These are phyloP conservation scores for Amyloporia xantha DNA, from an alignment of 768 basidiomycete species.

Conservation along the genomic window DNA sequence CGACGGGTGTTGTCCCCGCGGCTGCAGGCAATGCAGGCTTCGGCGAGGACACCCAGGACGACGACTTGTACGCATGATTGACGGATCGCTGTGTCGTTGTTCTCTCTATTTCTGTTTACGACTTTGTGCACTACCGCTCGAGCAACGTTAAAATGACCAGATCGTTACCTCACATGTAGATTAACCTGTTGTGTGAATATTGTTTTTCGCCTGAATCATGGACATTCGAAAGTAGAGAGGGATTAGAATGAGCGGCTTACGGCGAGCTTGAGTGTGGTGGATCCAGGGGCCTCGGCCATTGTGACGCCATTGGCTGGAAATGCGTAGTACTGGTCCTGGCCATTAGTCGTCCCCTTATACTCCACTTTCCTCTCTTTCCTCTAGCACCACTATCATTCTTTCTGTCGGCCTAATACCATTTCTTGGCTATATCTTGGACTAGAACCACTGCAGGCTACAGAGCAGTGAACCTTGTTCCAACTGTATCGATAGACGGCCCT, in stretches of 20 bases:
- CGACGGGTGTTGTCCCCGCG: slow-evolving; percentile 29
- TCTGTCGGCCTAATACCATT: too few species aligned
- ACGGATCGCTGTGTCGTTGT: neutral
- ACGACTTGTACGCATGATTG: slow-evolving; percentile 79
- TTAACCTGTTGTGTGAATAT: neutral
- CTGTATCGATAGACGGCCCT: too few species aligned
- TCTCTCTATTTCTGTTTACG: neutral
- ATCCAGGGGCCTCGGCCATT: too few species aligned
- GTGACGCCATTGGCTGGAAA: neutral
- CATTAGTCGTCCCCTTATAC: too few species aligned
- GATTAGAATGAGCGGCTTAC: too few species aligned
- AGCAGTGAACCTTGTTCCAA: too few species aligned
- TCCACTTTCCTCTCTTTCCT: neutral
- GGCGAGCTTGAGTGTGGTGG: too few species aligned
- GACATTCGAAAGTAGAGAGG: too few species aligned
- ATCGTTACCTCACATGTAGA: slow-evolving; percentile 4
- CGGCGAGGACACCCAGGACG: slow-evolving; percentile 80
- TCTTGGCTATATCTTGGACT: too few species aligned
- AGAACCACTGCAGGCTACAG: too few species aligned
- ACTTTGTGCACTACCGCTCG: slow-evolving; percentile 5
- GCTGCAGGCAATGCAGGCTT: slow-evolving; percentile 66
- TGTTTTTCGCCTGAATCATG: too few species aligned
- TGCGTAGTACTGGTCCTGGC: neutral
- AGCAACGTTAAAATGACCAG: slow-evolving; percentile 12
- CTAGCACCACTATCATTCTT: too few species aligned